Evolutionary conservation across 1,139 yeast genomes (phyloP).

Genomic region (Geotrichum australiense): DNA sequence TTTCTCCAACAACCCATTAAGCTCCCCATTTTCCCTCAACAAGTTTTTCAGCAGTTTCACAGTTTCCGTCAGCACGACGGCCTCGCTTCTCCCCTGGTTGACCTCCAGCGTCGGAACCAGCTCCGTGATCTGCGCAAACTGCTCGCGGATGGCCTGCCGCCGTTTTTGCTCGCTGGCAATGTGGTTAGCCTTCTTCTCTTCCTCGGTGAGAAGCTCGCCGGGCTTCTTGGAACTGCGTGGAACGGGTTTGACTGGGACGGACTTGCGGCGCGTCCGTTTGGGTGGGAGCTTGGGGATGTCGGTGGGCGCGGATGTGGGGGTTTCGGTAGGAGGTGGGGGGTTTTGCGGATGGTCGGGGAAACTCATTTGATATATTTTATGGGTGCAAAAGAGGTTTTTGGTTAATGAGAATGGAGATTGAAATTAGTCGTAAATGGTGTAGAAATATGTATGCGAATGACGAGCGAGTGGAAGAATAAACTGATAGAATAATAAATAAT

Average conservation of each 20-base stretch:
- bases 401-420: too few species aligned
- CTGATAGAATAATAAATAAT: too few species aligned
- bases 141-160: constrained; percentile 43
- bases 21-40: constrained; percentile 27
- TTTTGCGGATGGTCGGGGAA: too few species aligned
- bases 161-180: constrained; percentile 46
- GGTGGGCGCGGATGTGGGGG: not conserved
- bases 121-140: constrained; percentile 38
- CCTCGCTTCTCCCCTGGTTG: constrained; percentile 38
- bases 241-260: constrained; percentile 20
- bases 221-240: constrained; percentile 23
- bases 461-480: too few species aligned
- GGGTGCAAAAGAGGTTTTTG: too few species aligned
- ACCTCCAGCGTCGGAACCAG: constrained; percentile 38
- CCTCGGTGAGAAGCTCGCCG: constrained; percentile 28
- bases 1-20: not conserved
- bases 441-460: too few species aligned
- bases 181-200: constrained; percentile 37
- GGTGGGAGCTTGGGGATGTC: constrained; percentile 17
- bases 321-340: not conserved
- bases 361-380: too few species aligned
- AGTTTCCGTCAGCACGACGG: constrained; percentile 36
- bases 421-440: too few species aligned
- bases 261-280: constrained; percentile 19
- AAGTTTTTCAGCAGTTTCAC: constrained; percentile 31